Conservation (phyloP, 257 asterid genomes). For the Fraxinus quadrangulata region DNA sequence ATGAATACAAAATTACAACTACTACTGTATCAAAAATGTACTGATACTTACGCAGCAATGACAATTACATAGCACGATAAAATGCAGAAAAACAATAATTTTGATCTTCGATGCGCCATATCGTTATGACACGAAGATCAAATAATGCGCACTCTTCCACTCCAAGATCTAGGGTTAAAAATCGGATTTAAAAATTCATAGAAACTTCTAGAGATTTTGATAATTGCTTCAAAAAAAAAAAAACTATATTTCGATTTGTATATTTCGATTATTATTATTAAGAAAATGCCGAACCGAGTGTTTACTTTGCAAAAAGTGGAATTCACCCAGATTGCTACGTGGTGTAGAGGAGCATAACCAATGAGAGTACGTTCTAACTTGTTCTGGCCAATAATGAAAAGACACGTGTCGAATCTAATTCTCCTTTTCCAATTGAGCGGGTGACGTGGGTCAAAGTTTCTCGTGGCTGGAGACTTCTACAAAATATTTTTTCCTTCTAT, state of each 20-base stretch:
- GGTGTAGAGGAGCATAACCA: conserved; percentile 45
- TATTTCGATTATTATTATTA: not conserved
- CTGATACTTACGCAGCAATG: conserved; percentile 75
- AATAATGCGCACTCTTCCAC: conserved; percentile 18
- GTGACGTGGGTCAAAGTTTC: not conserved
- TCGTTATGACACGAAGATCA: conserved; percentile 47
- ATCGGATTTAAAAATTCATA: conserved; percentile 30
- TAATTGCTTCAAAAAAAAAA: too few species aligned
- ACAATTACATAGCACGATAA: conserved; percentile 48
- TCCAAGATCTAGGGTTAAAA: conserved; percentile 35
- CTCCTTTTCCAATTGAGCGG: not conserved
- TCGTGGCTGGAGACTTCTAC: not conserved
- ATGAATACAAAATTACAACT: not conserved
- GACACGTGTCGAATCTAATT: conserved; percentile 41
- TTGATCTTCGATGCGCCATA: conserved; percentile 79
- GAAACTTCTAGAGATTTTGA: not conserved
- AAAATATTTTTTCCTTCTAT: not conserved
- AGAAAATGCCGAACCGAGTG: not conserved
- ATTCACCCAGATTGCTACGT: conserved; percentile 43
- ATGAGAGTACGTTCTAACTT: conserved; percentile 43
- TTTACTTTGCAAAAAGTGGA: conserved; percentile 20
- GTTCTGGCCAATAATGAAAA: conserved; percentile 31
- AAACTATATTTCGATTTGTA: not conserved
- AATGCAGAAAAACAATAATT: conserved; percentile 50
- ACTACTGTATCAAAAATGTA: not conserved